Evolutionary conservation across 2,329 filamentous ascomycete genomes (phyloP), one percentile per base, ranked within the genome.

Genomic region (Cladophialophora yegresii): DNA sequence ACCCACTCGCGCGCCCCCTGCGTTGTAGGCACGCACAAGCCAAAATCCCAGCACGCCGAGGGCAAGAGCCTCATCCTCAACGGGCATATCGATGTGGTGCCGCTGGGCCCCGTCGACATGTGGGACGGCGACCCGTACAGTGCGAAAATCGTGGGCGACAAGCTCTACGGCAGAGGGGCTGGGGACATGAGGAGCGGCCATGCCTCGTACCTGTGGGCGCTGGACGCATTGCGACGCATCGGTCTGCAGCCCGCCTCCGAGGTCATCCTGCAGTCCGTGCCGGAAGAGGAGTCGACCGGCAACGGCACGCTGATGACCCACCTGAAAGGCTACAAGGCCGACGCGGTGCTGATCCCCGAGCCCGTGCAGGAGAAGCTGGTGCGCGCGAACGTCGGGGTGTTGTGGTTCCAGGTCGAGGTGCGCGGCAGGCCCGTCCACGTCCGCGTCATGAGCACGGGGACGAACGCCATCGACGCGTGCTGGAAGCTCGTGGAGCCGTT

Each of bases 261-360:
- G 54, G 67, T 69, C 22, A 67, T 69, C 20, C 40, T 69, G 36
- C 58, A 69, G 60, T 62, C 62, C 26, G 67, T 69, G 9, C 57
- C 62, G 26, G 67, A 69, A 54, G 67, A 69, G 54, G 64, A 69
- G 33, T 67, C 64, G 4, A 69, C 67, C 8, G 67, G 67, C 60
- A 69, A 69, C 50, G 67, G 67, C 30, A 69, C 67, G 8, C 23
- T 69, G 32, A 69, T 67, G 67, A 67, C 67, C 5, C 67, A 67
- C 51, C 23, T 69, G 40, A 69, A 69, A 47, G 67, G 67, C 2
- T 69, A 69, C 54, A 69, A 66, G 60, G 67, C 67, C 8, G 67
- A 69, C 32, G 67, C 65, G 13, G 67, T 62, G 26, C 54, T 69
- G 36, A 65, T 69, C 54, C 67, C 67, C 6, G 67, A 69, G 36